Base-by-base conservation (phyloP, 148 eudicot genomes). In the Rhododendron molle region DNA sequence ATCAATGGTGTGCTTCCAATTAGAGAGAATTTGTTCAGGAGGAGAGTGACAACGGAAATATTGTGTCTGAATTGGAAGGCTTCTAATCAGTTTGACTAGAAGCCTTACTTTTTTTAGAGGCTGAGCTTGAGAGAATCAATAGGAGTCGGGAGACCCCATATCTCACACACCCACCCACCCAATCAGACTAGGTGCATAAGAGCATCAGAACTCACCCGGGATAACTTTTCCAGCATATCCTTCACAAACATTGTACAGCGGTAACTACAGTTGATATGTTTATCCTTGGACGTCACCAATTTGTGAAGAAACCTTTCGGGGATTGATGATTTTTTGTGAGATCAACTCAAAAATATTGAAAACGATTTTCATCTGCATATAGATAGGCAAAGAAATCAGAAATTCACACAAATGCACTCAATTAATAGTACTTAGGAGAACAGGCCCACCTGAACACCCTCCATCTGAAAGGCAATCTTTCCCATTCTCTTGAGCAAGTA, bases 401-500 rank as follows among this genome's bases (percentile, higher is more conserved):
- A 47, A 28, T 13, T 47, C 34, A 9, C 34, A 23, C 28, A 32
- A 32, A 60, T 13, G 28, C 50, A 85, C 6, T 15, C 82, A 79
- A 40, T 40, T 40, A 40, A 6, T 5, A 40, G 44, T 40, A 40
- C 44, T 40, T 6, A 5, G 28, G 77, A 12, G 36, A 78, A 72
- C 74, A 82, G 44, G 85, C 60, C 52, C 69, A 94, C 98, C 98
- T 95, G 98, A 78, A 85, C 23, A 83, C 88, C 92, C 81, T 93
- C 96, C 87, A 90, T 87, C 85, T 91, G 88, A 52, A 95, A 85
- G 76, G 94, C 90, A 79, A 91, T 89, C 87, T 92, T 95, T 58
- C 97, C 99, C 97, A 95, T 85, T 60, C 91, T 88, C 89, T 91
- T 93, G 28, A 96, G 91, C 88, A 96, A 84, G 84, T 86, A 88